Evolutionary conservation across 164 flowering plant species (phyloP).

Genomic region (Liquidambar formosana): DNA sequence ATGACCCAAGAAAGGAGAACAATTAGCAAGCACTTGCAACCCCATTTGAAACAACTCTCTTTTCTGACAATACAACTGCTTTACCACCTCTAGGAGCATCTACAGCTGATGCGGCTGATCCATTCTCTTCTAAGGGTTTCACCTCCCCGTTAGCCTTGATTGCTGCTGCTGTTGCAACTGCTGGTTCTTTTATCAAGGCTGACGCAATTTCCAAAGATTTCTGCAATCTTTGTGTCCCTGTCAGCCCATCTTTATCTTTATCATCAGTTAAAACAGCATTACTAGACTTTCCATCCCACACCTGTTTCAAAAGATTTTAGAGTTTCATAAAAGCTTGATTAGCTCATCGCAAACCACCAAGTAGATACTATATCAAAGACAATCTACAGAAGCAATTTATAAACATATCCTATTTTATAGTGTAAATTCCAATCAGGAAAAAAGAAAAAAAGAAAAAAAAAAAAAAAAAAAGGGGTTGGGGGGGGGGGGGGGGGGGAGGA

Average conservation of each 20-base stretch:
- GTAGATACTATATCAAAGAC: too few species aligned
- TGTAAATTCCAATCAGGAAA: neutral
- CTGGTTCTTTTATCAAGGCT: slow-evolving; percentile 1
- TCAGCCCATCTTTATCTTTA: slow-evolving; percentile 1
- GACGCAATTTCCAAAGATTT: slow-evolving; percentile 3
- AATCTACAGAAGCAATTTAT: neutral
- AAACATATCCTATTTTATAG: neutral
- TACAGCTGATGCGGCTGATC: neutral
- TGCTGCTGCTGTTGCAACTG: neutral
- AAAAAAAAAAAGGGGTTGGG: too few species aligned
- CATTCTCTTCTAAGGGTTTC: slow-evolving; percentile 11
- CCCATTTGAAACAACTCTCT: slow-evolving; percentile 9
- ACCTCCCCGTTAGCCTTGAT: slow-evolving; percentile 14
- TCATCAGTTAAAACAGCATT: neutral
- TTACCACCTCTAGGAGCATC: neutral
- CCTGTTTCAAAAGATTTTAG: slow-evolving; percentile 13
- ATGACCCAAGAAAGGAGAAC: neutral
- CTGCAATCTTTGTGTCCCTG: neutral
- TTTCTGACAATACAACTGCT: slow-evolving; percentile 5
- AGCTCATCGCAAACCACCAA: too few species aligned
- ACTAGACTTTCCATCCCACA: slow-evolving; percentile 12
- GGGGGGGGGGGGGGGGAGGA: too few species aligned
- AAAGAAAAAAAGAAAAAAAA: neutral
- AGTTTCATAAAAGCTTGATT: too few species aligned
- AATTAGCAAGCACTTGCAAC: slow-evolving; percentile 22